These are phyloP conservation scores for Hawksworthiomyces lignivorus DNA, from an alignment of 2,329 filamentous ascomycete species.

Conservation along the genomic window DNA sequence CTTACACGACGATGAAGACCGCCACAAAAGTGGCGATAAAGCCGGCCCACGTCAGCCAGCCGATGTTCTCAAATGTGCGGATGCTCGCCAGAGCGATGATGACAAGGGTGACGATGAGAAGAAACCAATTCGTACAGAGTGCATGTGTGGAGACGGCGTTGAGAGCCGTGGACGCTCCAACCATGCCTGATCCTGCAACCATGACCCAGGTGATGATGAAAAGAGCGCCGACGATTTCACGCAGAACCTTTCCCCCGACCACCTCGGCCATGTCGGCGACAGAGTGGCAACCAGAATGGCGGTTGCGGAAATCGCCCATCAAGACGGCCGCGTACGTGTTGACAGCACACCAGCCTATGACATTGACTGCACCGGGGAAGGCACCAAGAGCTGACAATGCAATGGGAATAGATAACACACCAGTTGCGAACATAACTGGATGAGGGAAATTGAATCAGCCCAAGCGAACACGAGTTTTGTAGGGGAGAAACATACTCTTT, in stretches of 20 bases:
- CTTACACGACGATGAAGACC: conserved; percentile 45
- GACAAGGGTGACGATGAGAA: conserved; percentile 46
- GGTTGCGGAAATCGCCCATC: conserved; percentile 32
- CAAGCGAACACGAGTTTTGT: conserved; percentile 75
- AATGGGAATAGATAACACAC: conserved; percentile 75
- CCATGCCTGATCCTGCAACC: conserved; percentile 44
- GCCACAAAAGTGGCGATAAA: conserved; percentile 53
- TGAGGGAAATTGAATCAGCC: too few species aligned
- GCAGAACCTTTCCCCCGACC: conserved; percentile 43
- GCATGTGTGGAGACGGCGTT: conserved; percentile 42
- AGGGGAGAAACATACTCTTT: conserved; percentile 47
- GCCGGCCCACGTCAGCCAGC: conserved; percentile 43
- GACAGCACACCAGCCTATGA: background rate
- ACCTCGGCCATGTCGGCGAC: conserved; percentile 50
- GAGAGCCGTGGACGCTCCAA: conserved; percentile 54
- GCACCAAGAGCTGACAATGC: conserved; percentile 53
- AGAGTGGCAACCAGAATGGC: conserved; percentile 30
- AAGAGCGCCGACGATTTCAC: conserved; percentile 43
- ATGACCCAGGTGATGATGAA: conserved; percentile 42
- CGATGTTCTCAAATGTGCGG: conserved; percentile 30
- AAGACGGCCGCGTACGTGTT: conserved; percentile 26
- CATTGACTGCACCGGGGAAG: background rate
- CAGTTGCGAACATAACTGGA: too few species aligned
- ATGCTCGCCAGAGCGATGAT: conserved; percentile 41
- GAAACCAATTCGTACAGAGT: conserved; percentile 33